A percentile compares a stretch with the other conserved stretches of the same genome.
Conservation (phyloP, 768 basidiomycete species). For the Cystofilobasidium bisporidii region DNA sequence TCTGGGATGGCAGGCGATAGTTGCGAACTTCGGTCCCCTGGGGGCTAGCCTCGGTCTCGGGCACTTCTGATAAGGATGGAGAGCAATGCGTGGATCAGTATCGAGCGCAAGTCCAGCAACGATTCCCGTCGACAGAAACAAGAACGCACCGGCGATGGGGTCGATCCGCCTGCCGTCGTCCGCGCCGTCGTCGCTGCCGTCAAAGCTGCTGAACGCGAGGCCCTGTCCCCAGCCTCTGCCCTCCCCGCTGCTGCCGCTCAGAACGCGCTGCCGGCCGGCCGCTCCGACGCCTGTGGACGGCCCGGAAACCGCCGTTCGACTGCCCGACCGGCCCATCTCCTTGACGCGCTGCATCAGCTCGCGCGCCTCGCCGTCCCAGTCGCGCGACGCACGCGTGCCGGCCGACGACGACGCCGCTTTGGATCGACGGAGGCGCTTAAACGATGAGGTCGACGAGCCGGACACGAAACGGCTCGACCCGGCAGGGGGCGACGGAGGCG, state of each 20-base stretch:
- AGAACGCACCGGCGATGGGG: background rate
- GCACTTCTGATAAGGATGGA: background rate
- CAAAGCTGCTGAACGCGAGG: background rate
- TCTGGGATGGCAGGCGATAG: background rate
- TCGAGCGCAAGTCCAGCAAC: background rate
- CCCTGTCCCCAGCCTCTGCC: background rate
- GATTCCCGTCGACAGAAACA: too few relatives aligned
- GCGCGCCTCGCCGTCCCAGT: constrained; percentile 37
- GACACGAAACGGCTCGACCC: constrained; percentile 6
- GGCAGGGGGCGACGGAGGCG: background rate
- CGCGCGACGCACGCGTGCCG: constrained; percentile 22
- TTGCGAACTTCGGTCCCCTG: background rate
- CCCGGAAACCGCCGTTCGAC: background rate
- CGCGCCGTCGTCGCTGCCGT: background rate
- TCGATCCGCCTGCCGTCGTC: background rate
- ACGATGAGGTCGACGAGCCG: constrained; percentile 25
- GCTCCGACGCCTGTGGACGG: constrained; percentile 1
- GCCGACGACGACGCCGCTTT: background rate
- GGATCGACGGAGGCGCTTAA: background rate
- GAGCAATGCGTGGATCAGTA: background rate
- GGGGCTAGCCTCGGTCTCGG: background rate
- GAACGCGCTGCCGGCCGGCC: background rate
- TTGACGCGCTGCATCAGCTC: constrained; percentile 37
- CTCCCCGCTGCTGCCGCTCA: background rate
- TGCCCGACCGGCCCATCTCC: background rate